These are phyloP conservation scores for Monilinia laxa DNA, from an alignment of 2,329 filamentous ascomycete species.

Conservation along the genomic window DNA sequence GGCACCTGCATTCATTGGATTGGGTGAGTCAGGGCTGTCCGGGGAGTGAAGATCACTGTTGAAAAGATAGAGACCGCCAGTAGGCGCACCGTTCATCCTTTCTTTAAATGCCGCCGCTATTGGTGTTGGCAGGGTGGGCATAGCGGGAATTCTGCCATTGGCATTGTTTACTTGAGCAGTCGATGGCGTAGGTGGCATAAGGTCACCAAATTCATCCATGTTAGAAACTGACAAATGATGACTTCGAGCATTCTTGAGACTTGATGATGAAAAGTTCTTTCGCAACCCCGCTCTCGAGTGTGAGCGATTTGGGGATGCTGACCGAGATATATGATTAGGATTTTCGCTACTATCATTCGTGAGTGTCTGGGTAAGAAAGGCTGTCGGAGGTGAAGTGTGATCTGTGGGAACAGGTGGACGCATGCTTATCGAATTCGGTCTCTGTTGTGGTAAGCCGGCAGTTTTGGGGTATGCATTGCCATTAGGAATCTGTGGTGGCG, in stretches of 20 bases:
- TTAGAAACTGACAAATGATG: conserved; percentile 68
- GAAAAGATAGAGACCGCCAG: conserved; percentile 76
- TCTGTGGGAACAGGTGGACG: conserved; percentile 36
- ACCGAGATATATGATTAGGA: conserved; percentile 39
- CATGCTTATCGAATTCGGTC: conserved; percentile 25
- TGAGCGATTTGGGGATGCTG: conserved; percentile 53
- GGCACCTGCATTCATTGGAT: conserved; percentile 59
- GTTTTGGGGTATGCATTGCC: conserved; percentile 35
- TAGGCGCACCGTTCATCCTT: conserved; percentile 54
- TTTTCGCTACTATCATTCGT: conserved; percentile 42
- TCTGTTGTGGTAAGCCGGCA: conserved; percentile 32
- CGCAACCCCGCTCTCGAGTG: conserved; percentile 49
- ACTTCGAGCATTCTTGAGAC: conserved; percentile 68
- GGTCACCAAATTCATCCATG: conserved; percentile 59
- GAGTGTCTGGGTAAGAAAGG: conserved; percentile 36
- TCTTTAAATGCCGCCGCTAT: conserved; percentile 62
- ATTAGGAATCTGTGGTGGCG: conserved; percentile 32
- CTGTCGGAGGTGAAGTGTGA: conserved; percentile 37
- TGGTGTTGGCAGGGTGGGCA: conserved; percentile 68
- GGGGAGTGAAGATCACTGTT: conserved; percentile 77
- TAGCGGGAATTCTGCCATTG: conserved; percentile 50
- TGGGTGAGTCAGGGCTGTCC: conserved; percentile 62
- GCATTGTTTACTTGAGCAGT: conserved; percentile 50
- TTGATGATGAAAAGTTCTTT: conserved; percentile 71
- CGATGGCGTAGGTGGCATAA: conserved; percentile 72